Base-by-base conservation (phyloP, 768 basidiomycete genomes). In the Lyophyllum shimeji region DNA sequence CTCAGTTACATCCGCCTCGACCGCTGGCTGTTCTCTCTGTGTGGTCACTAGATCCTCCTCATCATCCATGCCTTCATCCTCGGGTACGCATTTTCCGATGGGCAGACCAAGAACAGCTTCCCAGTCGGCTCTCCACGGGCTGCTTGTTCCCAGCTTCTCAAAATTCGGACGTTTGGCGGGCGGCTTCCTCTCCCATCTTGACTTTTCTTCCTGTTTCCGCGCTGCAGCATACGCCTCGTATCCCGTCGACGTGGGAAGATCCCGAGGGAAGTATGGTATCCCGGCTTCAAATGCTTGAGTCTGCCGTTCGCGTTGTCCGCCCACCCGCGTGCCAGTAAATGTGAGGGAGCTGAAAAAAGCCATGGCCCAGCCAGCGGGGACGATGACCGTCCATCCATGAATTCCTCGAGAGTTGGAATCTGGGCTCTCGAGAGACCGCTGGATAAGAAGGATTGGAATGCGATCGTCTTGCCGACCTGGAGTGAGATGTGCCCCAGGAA, bases 321-420 rank as follows among this genome's bases (percentile, higher is more conserved):
- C 90, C 17, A 96, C 80, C 7, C 93, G 87, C 1, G 90, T 91
- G 20, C 90, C 89, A 0, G 95, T 94, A 68, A 84, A 86, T 2
- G 80, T 79, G 48, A 99, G 80, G 2, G 95, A 95, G 39, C 79
- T 79, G 59, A 91, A 84, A 72, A 98, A 93, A 1, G 95, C 79
- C 87, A 94, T 96, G 0, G 83, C 81, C 94, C 95, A 98, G 12
- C 93, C 94, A 1, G 84, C 76, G 2, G 96, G 96, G 29, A 96
- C 68, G 45, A 97, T 76, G 8, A 99, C 73, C 7, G 87, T 93
- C 89, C 92, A 97, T 37, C 95, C 95, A 63, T 94, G 86, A 27
- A 93, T 73, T 1, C 79, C 74, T 60, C 76, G 74, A 9, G 64
- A 68, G 42, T 71, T 68, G 15, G 69, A 63, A 34, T 56, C 57